These are phyloP conservation scores for Fusarium torreyae DNA, from an alignment of 2,329 filamentous ascomycete genomes.

Conservation along the genomic window DNA sequence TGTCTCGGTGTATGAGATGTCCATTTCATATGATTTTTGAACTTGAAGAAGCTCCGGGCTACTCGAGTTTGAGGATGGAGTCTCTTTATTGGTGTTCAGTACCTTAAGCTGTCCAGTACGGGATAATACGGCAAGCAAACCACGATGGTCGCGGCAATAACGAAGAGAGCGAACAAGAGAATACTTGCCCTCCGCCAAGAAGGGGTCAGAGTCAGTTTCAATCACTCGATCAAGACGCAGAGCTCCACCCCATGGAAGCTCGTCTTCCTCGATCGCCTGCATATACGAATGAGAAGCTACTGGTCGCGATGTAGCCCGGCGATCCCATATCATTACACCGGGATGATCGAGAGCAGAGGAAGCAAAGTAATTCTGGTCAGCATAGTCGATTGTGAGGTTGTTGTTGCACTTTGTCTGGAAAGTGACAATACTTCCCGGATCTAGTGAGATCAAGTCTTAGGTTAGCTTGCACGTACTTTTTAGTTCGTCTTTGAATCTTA, in stretches of 20 bases:
- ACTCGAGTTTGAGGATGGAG: slow-evolving; percentile 59
- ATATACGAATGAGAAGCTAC: slow-evolving; percentile 69
- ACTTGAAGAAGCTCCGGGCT: slow-evolving; percentile 74
- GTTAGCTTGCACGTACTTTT: neutral
- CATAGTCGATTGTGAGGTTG: slow-evolving; percentile 82
- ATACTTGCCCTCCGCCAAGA: slow-evolving; percentile 67
- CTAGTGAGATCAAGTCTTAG: slow-evolving; percentile 45
- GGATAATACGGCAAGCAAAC: slow-evolving; percentile 73
- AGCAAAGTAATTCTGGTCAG: slow-evolving; percentile 87
- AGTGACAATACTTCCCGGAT: slow-evolving; percentile 67
- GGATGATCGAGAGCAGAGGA: slow-evolving; percentile 84
- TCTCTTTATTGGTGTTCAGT: slow-evolving; percentile 71
- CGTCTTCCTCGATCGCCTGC: slow-evolving; percentile 72
- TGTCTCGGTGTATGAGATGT: slow-evolving; percentile 69
- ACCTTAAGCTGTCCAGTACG: slow-evolving; percentile 75
- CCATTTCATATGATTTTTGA: slow-evolving; percentile 73
- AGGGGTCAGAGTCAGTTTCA: slow-evolving; percentile 67
- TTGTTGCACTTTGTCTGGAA: slow-evolving; percentile 78
- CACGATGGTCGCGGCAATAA: slow-evolving; percentile 74
- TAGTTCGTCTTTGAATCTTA: slow-evolving; percentile 53
- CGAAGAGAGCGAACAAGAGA: slow-evolving; percentile 74
- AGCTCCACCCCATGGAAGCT: slow-evolving; percentile 74
- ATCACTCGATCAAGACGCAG: slow-evolving; percentile 72
- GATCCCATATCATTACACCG: slow-evolving; percentile 83
- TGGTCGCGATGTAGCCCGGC: slow-evolving; percentile 71